phyloP scores from a whole-genome alignment of 345 rosid genomes.

The Eucalyptus brandiana region DNA sequence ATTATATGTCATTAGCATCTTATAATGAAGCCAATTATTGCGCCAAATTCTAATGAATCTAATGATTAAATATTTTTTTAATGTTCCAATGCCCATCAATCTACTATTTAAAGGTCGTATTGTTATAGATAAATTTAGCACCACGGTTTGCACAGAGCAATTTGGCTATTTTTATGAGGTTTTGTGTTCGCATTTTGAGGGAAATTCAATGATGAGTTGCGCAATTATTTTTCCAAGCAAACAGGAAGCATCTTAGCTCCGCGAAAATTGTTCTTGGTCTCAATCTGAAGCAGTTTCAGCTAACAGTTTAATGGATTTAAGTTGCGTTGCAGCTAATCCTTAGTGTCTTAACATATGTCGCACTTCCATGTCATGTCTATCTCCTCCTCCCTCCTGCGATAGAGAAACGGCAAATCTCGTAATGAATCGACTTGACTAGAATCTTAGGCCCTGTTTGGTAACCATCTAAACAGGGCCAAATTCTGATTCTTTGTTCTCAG shows the following conservation, averaged over 20 bases:
- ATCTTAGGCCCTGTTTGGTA: too few species aligned
- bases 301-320: neutral
- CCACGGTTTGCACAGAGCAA: neutral
- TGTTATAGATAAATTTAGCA: neutral
- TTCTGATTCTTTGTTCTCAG: too few species aligned
- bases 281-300: neutral
- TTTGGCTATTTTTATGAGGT: neutral
- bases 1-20: neutral
- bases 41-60: neutral
- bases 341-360: neutral
- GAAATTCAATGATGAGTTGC: neutral
- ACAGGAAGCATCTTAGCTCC: neutral
- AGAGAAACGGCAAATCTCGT: neutral
- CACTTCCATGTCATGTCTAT: neutral
- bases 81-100: neutral
- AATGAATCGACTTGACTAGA: neutral
- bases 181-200: neutral
- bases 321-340: neutral
- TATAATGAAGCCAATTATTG: neutral
- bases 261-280: neutral
- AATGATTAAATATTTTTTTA: neutral
- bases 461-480: too few species aligned
- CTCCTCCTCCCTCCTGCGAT: neutral
- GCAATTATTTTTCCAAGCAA: neutral
- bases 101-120: neutral